These are phyloP conservation scores for Trichosporon sp. DNA, from an alignment of 1,284 basidiomycete species.

Conservation along the genomic window DNA sequence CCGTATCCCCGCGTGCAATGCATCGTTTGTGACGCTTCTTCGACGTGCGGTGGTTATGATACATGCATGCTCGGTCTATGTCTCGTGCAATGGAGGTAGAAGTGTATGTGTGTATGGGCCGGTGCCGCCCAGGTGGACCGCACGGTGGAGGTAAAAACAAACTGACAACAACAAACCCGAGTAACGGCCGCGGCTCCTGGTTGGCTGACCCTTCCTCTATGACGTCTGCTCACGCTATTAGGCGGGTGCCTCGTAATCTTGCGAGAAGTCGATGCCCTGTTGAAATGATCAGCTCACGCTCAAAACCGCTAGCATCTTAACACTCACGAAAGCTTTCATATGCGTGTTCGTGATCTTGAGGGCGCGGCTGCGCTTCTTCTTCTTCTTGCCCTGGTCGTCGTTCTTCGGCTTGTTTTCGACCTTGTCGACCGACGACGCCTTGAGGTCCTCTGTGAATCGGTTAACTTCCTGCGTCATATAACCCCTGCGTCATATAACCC, in stretches of 20 bases:
- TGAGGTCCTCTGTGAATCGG: constrained; percentile 33
- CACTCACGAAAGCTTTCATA: constrained; percentile 45
- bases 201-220: background rate
- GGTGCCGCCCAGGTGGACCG: background rate
- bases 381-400: constrained; percentile 37
- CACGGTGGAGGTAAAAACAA: background rate
- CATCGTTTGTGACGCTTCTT: background rate
- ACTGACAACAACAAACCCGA: constrained; percentile 5
- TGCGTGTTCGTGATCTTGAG: constrained; percentile 50
- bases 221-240: constrained; percentile 7
- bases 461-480: background rate
- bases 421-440: constrained; percentile 27
- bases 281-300: background rate
- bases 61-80: constrained; percentile 6
- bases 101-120: background rate
- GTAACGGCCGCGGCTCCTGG: background rate
- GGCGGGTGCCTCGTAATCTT: constrained; percentile 42
- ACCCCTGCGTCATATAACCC: background rate
- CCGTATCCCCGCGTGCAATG: background rate
- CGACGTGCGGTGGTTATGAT: background rate
- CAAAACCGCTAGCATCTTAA: background rate
- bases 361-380: constrained; percentile 30
- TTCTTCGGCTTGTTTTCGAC: constrained; percentile 36
- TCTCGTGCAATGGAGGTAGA: background rate
- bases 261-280: constrained; percentile 49